Conservation (phyloP, 495 filamentous ascomycete species). For the Podospora pseudocomata region DNA sequence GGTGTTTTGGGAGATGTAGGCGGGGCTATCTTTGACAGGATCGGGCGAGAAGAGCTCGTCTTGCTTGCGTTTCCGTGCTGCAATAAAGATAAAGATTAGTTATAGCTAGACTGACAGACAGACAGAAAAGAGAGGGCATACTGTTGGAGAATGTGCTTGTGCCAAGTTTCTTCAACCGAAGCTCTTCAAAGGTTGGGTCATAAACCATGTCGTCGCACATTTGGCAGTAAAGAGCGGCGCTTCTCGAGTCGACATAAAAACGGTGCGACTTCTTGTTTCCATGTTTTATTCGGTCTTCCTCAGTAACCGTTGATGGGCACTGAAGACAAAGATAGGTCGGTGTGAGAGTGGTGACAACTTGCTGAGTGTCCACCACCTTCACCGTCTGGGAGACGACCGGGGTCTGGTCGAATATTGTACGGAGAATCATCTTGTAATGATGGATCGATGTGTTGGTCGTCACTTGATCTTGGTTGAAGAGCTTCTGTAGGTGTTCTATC, state of each 20-base stretch:
- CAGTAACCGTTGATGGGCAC: conserved; percentile 56
- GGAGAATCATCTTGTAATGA: conserved; percentile 53
- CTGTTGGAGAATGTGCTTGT: conserved; percentile 48
- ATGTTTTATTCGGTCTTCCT: conserved; percentile 55
- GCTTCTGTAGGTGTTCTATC: conserved; percentile 51
- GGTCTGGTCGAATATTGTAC: conserved; percentile 48
- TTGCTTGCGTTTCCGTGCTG: conserved; percentile 56
- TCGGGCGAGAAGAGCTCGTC: conserved; percentile 54
- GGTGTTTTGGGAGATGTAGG: conserved; percentile 58
- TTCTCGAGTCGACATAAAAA: conserved; percentile 78
- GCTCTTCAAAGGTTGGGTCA: conserved; percentile 75
- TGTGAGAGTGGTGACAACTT: conserved; percentile 47
- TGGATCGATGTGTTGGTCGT: conserved; percentile 48
- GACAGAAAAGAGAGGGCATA: conserved; percentile 8
- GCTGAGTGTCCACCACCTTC: conserved; percentile 40
- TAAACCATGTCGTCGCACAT: conserved; percentile 82
- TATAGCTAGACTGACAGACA: neutral
- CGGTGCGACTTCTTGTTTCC: conserved; percentile 55
- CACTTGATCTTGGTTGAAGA: conserved; percentile 48
- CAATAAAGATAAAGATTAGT: neutral
- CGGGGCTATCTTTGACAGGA: conserved; percentile 54
- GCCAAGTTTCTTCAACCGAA: conserved; percentile 57
- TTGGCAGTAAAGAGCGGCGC: conserved; percentile 75
- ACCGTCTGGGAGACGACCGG: conserved; percentile 49
- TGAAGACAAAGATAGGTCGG: conserved; percentile 69